A percentile compares a stretch with the other conserved stretches of the same genome.
Evolutionary conservation across 441 rosid genomes (phyloP).

Genomic region (Populus hybrid): DNA sequence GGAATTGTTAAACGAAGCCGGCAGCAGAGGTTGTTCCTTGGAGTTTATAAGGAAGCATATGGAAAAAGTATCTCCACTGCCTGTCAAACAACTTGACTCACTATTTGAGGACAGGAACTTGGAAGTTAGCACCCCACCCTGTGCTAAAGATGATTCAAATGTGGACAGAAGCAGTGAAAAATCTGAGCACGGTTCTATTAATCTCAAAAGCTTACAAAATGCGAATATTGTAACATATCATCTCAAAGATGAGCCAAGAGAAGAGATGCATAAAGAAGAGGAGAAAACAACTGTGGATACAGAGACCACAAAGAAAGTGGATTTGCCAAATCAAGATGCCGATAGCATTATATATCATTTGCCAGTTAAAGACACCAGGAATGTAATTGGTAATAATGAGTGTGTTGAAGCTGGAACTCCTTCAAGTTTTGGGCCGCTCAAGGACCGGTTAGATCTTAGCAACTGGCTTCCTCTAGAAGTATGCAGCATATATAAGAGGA

Average conservation of each 20-base stretch:
- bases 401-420: conserved; percentile 63
- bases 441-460: conserved; percentile 52
- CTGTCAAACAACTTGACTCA: conserved; percentile 83
- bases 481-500: conserved; percentile 71
- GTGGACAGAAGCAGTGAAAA: conserved; percentile 29
- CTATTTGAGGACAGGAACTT: conserved; percentile 56
- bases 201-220: conserved; percentile 26
- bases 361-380: conserved; percentile 33
- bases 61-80: conserved; percentile 59
- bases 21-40: conserved; percentile 41
- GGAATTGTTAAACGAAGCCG: conserved; percentile 41
- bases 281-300: conserved; percentile 21
- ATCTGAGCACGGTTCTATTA: conserved; percentile 36
- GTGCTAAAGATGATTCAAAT: conserved; percentile 25
- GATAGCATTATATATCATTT: conserved; percentile 29
- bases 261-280: conserved; percentile 32
- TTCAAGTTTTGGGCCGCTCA: conserved; percentile 48
- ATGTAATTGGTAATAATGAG: conserved; percentile 30
- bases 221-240: conserved; percentile 20
- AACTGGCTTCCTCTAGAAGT: conserved; percentile 89
- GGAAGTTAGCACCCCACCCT: conserved; percentile 28
- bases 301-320: conserved; percentile 27
- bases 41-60: conserved; percentile 36
- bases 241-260: conserved; percentile 25
- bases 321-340: conserved; percentile 29